Evolutionary conservation across 495 filamentous ascomycete genomes (phyloP).

Genomic region (Annulohypoxylon moriforme): DNA sequence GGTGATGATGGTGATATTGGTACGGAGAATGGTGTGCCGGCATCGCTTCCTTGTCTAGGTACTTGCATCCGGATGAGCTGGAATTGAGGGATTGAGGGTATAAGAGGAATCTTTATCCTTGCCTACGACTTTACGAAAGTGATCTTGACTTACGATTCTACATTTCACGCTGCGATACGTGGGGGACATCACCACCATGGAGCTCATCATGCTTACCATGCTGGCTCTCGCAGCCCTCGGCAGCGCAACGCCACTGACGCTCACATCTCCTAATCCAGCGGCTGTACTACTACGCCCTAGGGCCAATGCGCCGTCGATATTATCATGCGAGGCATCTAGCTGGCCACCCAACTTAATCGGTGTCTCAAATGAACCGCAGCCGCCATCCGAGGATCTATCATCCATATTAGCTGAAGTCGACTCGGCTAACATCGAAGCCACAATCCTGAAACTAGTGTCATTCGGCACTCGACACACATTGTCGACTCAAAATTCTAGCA

Average conservation of each 20-base stretch:
- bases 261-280: slow-evolving; percentile 37
- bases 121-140: neutral
- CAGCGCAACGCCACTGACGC: slow-evolving; percentile 29
- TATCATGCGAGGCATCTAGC: slow-evolving; percentile 44
- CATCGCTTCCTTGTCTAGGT: slow-evolving; percentile 11
- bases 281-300: slow-evolving; percentile 12
- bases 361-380: slow-evolving; percentile 55
- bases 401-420: slow-evolving; percentile 57
- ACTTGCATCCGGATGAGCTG: neutral
- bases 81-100: neutral
- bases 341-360: slow-evolving; percentile 49
- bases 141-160: neutral
- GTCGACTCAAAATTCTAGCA: slow-evolving; percentile 58
- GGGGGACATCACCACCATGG: slow-evolving; percentile 4
- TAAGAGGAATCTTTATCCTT: neutral
- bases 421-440: slow-evolving; percentile 56
- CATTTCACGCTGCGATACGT: neutral
- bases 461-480: slow-evolving; percentile 66
- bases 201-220: slow-evolving; percentile 3
- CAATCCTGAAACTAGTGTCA: slow-evolving; percentile 59
- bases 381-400: slow-evolving; percentile 56
- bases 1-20: slow-evolving; percentile 29
- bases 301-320: slow-evolving; percentile 1
- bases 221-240: slow-evolving; percentile 25
- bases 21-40: slow-evolving; percentile 26